A percentile compares a stretch with the other conserved stretches of the same genome.
Evolutionary conservation across 1,284 basidiomycete species (phyloP).

Genomic region (Ustilago xerochloae): DNA sequence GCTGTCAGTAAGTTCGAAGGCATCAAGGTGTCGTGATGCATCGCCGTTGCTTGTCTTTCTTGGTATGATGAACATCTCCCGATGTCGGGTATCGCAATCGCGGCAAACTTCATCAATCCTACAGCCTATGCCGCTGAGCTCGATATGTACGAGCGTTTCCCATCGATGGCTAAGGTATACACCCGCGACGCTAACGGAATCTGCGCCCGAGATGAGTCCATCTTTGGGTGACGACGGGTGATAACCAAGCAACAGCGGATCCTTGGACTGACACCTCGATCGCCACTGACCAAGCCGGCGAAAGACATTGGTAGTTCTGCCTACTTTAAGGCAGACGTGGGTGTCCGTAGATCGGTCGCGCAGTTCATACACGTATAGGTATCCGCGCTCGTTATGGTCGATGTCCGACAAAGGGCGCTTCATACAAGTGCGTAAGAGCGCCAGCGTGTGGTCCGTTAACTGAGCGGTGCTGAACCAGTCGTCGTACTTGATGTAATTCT

Average conservation of each 20-base stretch:
- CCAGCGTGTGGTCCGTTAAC: constrained; percentile 27
- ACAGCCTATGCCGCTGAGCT: constrained; percentile 29
- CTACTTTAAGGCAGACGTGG: constrained; percentile 52
- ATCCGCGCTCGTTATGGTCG: constrained; percentile 37
- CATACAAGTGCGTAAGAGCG: constrained; percentile 41
- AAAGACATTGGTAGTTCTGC: constrained; percentile 43
- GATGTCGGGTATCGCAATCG: constrained; percentile 46
- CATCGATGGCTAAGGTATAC: constrained; percentile 43
- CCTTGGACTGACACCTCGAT: constrained; percentile 44
- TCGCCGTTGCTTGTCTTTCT: not conserved
- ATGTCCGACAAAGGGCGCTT: constrained; percentile 6
- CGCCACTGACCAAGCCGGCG: constrained; percentile 49
- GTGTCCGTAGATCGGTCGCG: constrained; percentile 19
- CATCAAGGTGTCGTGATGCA: constrained; percentile 4
- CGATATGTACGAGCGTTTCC: constrained; percentile 52
- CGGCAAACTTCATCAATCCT: constrained; percentile 33
- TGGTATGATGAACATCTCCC: constrained; percentile 57
- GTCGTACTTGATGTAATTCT: constrained; percentile 11
- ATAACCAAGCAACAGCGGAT: constrained; percentile 31
- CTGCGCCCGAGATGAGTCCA: constrained; percentile 35
- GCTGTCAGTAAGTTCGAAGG: constrained; percentile 18
- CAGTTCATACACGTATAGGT: constrained; percentile 59
- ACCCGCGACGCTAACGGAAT: constrained; percentile 10
- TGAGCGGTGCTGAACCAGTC: constrained; percentile 13
- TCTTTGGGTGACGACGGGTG: constrained; percentile 21